phyloP scores from a whole-genome alignment of 768 basidiomycete species.

The Russula griseocarnosa region DNA sequence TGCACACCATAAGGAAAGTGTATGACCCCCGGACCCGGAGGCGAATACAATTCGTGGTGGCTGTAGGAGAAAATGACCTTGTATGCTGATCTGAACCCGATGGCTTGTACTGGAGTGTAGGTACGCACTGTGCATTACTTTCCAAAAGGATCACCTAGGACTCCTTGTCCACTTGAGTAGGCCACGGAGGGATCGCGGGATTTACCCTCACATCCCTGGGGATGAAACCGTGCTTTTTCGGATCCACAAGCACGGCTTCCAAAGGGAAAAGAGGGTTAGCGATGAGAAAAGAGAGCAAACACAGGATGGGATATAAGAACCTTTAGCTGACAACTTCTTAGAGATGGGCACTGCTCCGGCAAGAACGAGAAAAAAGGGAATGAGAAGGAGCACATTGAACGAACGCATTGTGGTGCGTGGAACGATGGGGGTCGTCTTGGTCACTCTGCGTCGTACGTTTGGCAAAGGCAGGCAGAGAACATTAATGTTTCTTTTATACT shows the following conservation, averaged over 20 bases:
- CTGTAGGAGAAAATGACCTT: neutral
- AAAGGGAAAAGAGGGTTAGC: neutral
- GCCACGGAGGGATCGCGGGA: neutral
- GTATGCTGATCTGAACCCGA: neutral
- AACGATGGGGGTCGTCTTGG: neutral
- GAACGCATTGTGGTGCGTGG: neutral
- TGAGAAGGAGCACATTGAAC: neutral
- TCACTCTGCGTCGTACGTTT: neutral
- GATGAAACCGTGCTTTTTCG: neutral
- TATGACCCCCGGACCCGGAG: neutral
- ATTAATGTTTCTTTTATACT: slow-evolving; percentile 1
- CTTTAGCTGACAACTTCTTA: neutral
- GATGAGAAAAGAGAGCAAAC: neutral
- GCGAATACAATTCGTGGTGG: neutral
- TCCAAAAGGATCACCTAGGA: neutral
- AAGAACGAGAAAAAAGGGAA: neutral
- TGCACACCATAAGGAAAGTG: neutral
- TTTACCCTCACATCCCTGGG: neutral
- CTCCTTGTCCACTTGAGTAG: no score
- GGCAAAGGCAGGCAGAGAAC: neutral
- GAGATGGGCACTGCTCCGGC: neutral
- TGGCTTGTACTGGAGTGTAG: neutral
- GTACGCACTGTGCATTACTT: neutral
- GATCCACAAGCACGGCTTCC: neutral
- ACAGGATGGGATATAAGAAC: neutral